phyloP scores from a whole-genome alignment of 1,139 yeast genomes.

The Yamadazyma pseudoaaseri region DNA sequence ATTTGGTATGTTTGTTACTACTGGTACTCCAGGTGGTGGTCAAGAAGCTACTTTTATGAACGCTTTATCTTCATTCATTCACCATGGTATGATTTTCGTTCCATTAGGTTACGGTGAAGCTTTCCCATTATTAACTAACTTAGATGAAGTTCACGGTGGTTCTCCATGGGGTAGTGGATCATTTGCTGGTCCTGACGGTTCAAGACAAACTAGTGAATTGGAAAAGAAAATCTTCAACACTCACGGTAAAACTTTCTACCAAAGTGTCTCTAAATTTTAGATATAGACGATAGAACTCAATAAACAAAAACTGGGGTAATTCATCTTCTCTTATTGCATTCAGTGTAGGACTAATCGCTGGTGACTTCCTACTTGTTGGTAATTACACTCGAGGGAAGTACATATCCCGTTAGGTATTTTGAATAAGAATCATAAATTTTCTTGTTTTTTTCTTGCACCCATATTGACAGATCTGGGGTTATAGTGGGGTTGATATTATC shows the following conservation, averaged over 20 bases:
- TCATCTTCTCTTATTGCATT: no score
- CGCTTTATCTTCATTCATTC: constrained; percentile 37
- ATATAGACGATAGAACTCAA: no score
- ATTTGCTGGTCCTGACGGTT: constrained; percentile 48
- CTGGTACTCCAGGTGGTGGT: constrained; percentile 49
- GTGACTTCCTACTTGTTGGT: no score
- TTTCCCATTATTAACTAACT: constrained; percentile 30
- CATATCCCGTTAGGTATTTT: no score
- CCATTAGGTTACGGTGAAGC: constrained; percentile 48
- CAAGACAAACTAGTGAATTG: constrained; percentile 39
- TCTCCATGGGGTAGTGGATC: constrained; percentile 55
- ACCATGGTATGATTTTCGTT: constrained; percentile 51
- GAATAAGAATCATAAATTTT: no score
- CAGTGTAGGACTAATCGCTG: no score
- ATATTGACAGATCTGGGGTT: no score
- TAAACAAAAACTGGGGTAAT: no score
- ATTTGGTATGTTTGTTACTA: constrained; percentile 44
- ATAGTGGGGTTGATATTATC: no score
- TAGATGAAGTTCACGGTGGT: constrained; percentile 45
- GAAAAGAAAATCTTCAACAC: constrained; percentile 39
- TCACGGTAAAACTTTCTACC: constrained; percentile 45
- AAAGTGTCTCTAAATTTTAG: constrained; percentile 26
- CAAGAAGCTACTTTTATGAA: constrained; percentile 44
- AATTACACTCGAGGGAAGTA: no score
- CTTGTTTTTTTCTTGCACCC: no score